Percentiles rank a stretch among this genome's conserved stretches.
Evolutionary conservation across 352 stramenopile genomes (phyloP).

Genomic region (Phytophthora megakarya): DNA sequence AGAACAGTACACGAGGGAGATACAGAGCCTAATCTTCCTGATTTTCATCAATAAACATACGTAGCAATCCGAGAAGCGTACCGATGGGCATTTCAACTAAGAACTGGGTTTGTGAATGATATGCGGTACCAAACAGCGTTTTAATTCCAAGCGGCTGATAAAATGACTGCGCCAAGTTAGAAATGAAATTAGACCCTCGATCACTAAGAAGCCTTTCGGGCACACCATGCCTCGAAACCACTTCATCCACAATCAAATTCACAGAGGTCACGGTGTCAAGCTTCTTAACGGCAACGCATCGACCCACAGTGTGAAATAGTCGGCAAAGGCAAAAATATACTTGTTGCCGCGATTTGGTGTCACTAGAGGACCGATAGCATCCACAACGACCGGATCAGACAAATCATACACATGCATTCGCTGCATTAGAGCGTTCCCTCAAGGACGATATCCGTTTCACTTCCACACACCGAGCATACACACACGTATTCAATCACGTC

Average conservation of each 20-base stretch:
- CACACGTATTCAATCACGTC: too few relatives aligned
- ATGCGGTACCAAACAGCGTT: neutral
- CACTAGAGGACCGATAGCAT: neutral
- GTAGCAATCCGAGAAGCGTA: slow-evolving; percentile 3
- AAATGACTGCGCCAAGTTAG: neutral
- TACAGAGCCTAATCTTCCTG: slow-evolving; percentile 3
- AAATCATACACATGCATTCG: slow-evolving; percentile 2
- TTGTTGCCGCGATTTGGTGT: neutral
- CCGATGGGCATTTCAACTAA: slow-evolving; percentile 5
- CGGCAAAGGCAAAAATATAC: slow-evolving; percentile 3
- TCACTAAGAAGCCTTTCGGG: slow-evolving; percentile 4
- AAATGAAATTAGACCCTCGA: slow-evolving; percentile 9
- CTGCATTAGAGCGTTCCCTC: slow-evolving; percentile 7
- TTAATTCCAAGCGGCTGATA: slow-evolving; percentile 9
- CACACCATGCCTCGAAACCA: neutral
- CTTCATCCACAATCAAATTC: neutral
- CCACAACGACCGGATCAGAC: slow-evolving; percentile 10
- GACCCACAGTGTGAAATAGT: too few relatives aligned
- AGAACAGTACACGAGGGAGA: too few relatives aligned
- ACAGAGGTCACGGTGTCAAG: slow-evolving; percentile 1
- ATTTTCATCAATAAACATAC: slow-evolving; percentile 3
- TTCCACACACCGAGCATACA: neutral
- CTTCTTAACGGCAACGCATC: neutral
- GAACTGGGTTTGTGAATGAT: slow-evolving; percentile 3
- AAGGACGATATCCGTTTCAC: slow-evolving; percentile 4